A percentile compares a stretch with the other conserved stretches of the same genome.
Conservation (phyloP, 352 stramenopile species). For the Saprolegnia diclina region DNA sequence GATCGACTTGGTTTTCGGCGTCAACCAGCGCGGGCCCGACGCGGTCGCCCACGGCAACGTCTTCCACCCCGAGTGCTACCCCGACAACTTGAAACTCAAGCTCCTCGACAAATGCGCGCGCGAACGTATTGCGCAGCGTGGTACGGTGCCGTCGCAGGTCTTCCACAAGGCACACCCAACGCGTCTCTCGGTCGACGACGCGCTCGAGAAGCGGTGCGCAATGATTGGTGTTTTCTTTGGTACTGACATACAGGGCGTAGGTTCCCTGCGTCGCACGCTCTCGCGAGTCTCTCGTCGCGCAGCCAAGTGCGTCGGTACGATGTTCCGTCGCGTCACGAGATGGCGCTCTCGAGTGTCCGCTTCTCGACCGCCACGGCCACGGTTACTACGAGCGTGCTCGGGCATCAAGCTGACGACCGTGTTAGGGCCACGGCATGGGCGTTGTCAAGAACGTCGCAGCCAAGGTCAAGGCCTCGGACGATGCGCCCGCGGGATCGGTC, state of each 20-base stretch:
- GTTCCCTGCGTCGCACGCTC: slow-evolving; percentile 63
- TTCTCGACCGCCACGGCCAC: slow-evolving; percentile 72
- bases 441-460: slow-evolving; percentile 17
- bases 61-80: slow-evolving; percentile 85
- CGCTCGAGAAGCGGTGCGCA: slow-evolving; percentile 46
- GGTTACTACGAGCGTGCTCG: slow-evolving; percentile 3
- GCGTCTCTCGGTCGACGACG: slow-evolving; percentile 72
- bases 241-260: not conserved
- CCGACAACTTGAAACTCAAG: slow-evolving; percentile 63
- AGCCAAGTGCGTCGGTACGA: slow-evolving; percentile 78
- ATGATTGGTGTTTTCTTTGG: not conserved
- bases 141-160: slow-evolving; percentile 65
- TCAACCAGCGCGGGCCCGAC: slow-evolving; percentile 88
- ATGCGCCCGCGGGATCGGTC: slow-evolving; percentile 54
- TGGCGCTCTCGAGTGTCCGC: slow-evolving; percentile 59
- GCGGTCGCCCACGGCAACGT: slow-evolving; percentile 89
- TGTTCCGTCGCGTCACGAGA: slow-evolving; percentile 60
- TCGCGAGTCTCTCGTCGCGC: slow-evolving; percentile 67
- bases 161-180: slow-evolving; percentile 67
- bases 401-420: slow-evolving; percentile 41
- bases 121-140: slow-evolving; percentile 61
- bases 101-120: slow-evolving; percentile 52
- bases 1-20: slow-evolving; percentile 99
- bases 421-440: slow-evolving; percentile 65
- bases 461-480: slow-evolving; percentile 26